Evolutionary conservation across 2,329 filamentous ascomycete species (phyloP).

Genomic region (Trichothecium roseum): DNA sequence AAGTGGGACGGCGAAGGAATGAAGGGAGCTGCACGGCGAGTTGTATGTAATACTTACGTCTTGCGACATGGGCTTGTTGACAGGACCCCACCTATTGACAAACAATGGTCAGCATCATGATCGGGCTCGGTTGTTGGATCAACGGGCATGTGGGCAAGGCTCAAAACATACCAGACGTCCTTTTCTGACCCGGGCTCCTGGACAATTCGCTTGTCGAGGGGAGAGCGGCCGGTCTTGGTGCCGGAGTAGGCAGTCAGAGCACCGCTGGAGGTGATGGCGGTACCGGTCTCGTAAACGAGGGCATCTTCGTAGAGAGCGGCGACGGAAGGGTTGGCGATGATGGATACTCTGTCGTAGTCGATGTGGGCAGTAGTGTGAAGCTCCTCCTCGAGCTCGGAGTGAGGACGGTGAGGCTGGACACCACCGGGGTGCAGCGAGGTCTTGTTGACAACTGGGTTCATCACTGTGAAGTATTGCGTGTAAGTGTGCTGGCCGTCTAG

Average conservation of each 20-base stretch:
- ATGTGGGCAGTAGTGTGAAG: slow-evolving; percentile 97
- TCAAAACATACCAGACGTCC: slow-evolving; percentile 62
- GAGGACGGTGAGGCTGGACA: slow-evolving; percentile 73
- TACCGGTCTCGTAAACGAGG: slow-evolving; percentile 90
- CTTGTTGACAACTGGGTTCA: slow-evolving; percentile 63
- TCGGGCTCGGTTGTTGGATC: not conserved
- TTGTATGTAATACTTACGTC: slow-evolving; percentile 58
- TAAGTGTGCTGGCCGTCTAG: slow-evolving; percentile 1
- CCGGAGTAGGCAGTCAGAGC: slow-evolving; percentile 96
- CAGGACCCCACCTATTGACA: slow-evolving; percentile 76
- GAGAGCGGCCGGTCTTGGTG: slow-evolving; percentile 94
- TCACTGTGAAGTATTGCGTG: slow-evolving; percentile 2
- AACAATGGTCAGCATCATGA: slow-evolving; percentile 16
- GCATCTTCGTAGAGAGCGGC: slow-evolving; percentile 98
- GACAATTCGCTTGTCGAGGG: slow-evolving; percentile 94
- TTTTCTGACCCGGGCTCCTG: slow-evolving; percentile 82
- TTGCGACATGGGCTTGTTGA: slow-evolving; percentile 97
- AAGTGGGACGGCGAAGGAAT: too few species aligned
- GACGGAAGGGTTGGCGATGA: slow-evolving; percentile 90
- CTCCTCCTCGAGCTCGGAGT: slow-evolving; percentile 95
- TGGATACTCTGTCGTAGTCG: slow-evolving; percentile 96
- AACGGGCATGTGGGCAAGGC: not conserved
- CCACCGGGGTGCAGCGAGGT: slow-evolving; percentile 83
- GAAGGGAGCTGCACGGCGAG: too few species aligned
- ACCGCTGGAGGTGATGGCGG: slow-evolving; percentile 91